Evolutionary conservation across 352 stramenopile genomes (phyloP).

Genomic region (Phytophthora niederhauseri): DNA sequence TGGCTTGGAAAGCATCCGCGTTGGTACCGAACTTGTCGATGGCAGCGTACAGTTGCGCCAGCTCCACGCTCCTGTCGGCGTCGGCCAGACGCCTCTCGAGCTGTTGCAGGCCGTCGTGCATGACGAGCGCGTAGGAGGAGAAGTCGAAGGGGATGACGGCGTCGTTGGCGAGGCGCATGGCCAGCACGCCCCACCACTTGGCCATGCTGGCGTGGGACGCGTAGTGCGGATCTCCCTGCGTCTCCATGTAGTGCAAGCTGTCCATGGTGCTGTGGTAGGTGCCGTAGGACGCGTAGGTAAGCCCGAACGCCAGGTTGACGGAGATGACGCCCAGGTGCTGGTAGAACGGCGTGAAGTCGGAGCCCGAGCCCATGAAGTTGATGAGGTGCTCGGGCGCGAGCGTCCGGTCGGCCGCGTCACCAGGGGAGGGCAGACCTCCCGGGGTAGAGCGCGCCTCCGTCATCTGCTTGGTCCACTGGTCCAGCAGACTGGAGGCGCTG

Average conservation of each 20-base stretch:
- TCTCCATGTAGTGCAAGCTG: slow-evolving; percentile 73
- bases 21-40: slow-evolving; percentile 40
- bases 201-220: slow-evolving; percentile 48
- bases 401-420: slow-evolving; percentile 41
- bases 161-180: slow-evolving; percentile 51
- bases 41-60: slow-evolving; percentile 21
- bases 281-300: slow-evolving; percentile 50
- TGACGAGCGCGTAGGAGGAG: slow-evolving; percentile 48
- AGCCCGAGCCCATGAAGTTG: slow-evolving; percentile 61
- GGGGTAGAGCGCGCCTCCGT: slow-evolving; percentile 21
- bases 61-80: slow-evolving; percentile 1
- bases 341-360: slow-evolving; percentile 85
- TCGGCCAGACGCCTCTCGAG: slow-evolving; percentile 20
- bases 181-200: slow-evolving; percentile 62
- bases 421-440: slow-evolving; percentile 26
- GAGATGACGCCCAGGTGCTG: slow-evolving; percentile 82
- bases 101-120: slow-evolving; percentile 38
- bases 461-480: slow-evolving; percentile 42
- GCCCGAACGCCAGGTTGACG: slow-evolving; percentile 69
- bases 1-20: slow-evolving; percentile 37
- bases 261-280: slow-evolving; percentile 89
- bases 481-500: slow-evolving; percentile 27
- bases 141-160: slow-evolving; percentile 59
- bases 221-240: slow-evolving; percentile 58
- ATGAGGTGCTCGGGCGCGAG: slow-evolving; percentile 53